Conservation (phyloP, 2,329 filamentous ascomycete species). For the Stemphylium beticola region DNA sequence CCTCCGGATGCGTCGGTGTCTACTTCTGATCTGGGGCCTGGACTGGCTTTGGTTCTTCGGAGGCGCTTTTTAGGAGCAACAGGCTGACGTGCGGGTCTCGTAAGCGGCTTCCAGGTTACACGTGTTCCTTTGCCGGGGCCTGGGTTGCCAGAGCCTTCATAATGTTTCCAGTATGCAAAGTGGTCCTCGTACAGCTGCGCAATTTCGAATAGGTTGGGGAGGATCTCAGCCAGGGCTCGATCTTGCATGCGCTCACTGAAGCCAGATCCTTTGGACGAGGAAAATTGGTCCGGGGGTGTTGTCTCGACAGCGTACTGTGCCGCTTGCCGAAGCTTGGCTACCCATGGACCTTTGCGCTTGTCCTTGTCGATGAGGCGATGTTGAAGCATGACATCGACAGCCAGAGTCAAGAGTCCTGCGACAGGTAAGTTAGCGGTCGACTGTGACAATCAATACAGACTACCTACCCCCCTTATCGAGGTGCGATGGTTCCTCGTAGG, state of each 20-base stretch:
- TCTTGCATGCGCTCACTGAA: conserved; percentile 37
- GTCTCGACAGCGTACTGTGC: conserved; percentile 29
- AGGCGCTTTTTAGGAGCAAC: conserved; percentile 17
- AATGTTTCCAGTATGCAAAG: conserved; percentile 31
- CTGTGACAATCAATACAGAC: not conserved
- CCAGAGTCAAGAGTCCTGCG: conserved; percentile 34
- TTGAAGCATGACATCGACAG: conserved; percentile 39
- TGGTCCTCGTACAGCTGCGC: conserved; percentile 40
- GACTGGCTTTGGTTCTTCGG: conserved; percentile 3
- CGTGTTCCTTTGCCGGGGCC: conserved; percentile 30
- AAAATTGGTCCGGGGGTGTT: conserved; percentile 33
- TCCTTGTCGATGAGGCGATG: conserved; percentile 32
- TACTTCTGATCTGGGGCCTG: not conserved
- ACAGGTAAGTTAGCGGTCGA: conserved; percentile 7
- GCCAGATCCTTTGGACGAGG: conserved; percentile 29
- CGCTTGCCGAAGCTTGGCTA: conserved; percentile 26
- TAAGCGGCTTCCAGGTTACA: conserved; percentile 31
- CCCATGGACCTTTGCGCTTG: conserved; percentile 36
- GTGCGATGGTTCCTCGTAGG: conserved; percentile 44
- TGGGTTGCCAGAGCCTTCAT: conserved; percentile 25
- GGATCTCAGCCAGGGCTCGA: conserved; percentile 31
- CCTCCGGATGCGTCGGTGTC: conserved; percentile 18
- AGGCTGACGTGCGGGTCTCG: conserved; percentile 24
- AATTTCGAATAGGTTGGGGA: conserved; percentile 39
- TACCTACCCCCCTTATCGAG: conserved; percentile 34